A percentile compares a stretch with the other conserved stretches of the same genome.
These are phyloP conservation scores for Cadophora sp. DNA, from an alignment of 2,329 filamentous ascomycete species.

Conservation along the genomic window DNA sequence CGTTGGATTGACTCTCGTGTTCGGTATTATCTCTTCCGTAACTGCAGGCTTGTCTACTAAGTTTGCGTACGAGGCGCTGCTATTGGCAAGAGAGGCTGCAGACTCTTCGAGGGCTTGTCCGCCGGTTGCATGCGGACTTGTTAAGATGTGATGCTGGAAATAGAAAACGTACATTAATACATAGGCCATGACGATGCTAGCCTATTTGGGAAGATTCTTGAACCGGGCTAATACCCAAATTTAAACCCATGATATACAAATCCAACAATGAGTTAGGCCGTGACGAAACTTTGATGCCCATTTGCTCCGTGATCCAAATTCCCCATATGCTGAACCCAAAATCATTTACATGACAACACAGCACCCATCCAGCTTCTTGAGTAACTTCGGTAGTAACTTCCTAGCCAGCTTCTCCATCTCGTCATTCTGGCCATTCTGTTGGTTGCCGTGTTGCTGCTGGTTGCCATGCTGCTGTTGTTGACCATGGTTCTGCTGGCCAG, in stretches of 20 bases:
- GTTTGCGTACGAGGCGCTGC: not conserved
- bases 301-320: constrained; percentile 2
- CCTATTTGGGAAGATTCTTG: not conserved
- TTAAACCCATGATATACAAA: constrained; percentile 7
- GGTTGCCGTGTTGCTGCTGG: constrained; percentile 48
- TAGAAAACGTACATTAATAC: constrained; percentile 2
- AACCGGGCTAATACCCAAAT: constrained; percentile 10
- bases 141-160: not conserved
- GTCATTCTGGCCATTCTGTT: constrained; percentile 43
- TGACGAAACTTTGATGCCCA: not conserved
- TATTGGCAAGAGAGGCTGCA: not conserved
- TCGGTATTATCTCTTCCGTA: not conserved
- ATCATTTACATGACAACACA: constrained; percentile 43
- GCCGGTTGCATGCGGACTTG: not conserved
- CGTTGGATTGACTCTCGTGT: not conserved
- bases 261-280: not conserved
- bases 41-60: not conserved
- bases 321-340: not conserved
- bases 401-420: constrained; percentile 44
- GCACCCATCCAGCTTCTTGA: constrained; percentile 44
- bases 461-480: constrained; percentile 52
- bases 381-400: constrained; percentile 43
- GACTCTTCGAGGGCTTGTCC: not conserved
- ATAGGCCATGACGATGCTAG: not conserved
- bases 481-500: constrained; percentile 49